Conservation (phyloP, 768 basidiomycete genomes). For the Tricholoma hemisulphureum region DNA sequence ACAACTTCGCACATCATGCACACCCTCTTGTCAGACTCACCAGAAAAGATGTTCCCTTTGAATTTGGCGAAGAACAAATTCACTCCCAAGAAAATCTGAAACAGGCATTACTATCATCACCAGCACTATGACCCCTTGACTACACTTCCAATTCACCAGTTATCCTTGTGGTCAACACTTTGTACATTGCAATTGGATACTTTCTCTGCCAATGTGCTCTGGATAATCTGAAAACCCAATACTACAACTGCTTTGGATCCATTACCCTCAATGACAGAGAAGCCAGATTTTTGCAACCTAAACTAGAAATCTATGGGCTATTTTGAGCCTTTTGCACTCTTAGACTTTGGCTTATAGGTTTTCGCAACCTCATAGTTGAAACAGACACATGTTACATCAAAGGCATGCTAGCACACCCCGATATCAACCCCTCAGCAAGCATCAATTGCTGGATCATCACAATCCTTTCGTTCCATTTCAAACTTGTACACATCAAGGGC, state of each 20-base stretch:
- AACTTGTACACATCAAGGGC: too few species aligned
- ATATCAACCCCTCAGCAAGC: background rate
- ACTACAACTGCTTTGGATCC: too few species aligned
- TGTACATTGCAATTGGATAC: background rate
- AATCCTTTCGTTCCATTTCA: slow-evolving; percentile 2
- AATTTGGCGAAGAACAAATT: too few species aligned
- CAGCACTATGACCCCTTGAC: slow-evolving; percentile 1
- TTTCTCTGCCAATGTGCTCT: background rate
- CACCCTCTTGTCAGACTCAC: too few species aligned
- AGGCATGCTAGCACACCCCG: too few species aligned
- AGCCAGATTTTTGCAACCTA: background rate
- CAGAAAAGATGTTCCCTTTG: too few species aligned
- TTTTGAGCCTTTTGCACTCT: background rate
- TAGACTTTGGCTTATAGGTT: background rate
- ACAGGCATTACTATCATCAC: slow-evolving; percentile 1
- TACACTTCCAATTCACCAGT: background rate
- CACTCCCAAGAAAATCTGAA: too few species aligned
- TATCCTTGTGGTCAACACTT: too few species aligned
- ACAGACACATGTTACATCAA: too few species aligned
- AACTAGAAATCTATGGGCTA: background rate
- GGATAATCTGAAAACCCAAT: background rate
- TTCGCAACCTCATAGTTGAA: background rate
- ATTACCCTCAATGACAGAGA: too few species aligned
- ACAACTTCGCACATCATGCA: too few species aligned
- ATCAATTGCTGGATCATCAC: background rate